Evolutionary conservation across 768 basidiomycete genomes (phyloP).

Genomic region (Mycena alexandri): DNA sequence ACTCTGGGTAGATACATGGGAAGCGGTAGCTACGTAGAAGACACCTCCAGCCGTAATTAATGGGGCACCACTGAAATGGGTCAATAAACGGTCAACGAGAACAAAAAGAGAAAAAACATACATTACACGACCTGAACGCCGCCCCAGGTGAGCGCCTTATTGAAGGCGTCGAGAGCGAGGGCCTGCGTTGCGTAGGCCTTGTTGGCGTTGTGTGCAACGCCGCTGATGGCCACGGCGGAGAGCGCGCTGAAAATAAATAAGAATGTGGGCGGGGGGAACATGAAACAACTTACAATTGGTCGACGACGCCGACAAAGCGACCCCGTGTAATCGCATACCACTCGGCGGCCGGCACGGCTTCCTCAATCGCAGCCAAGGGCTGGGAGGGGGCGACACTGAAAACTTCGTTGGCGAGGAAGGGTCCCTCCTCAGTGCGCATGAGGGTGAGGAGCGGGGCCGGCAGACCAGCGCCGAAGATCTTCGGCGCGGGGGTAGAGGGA

Average conservation of each 20-base stretch:
- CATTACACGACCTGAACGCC: slow-evolving; percentile 7
- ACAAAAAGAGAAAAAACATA: no score
- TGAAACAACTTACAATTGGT: not conserved
- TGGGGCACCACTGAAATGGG: no score
- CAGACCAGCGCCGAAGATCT: not conserved
- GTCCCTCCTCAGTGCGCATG: not conserved
- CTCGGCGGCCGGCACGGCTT: not conserved
- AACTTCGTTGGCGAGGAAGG: slow-evolving; percentile 1
- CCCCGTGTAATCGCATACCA: slow-evolving; percentile 7
- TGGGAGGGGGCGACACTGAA: slow-evolving; percentile 1
- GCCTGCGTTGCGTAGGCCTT: slow-evolving; percentile 11
- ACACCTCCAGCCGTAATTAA: no score
- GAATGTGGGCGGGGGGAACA: no score
- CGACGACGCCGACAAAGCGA: slow-evolving; percentile 6
- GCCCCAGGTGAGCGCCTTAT: slow-evolving; percentile 17
- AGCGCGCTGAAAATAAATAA: not conserved
- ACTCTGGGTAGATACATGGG: no score
- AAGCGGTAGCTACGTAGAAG: no score
- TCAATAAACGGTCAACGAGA: no score
- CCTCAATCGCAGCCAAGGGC: not conserved
- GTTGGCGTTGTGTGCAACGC: slow-evolving; percentile 1
- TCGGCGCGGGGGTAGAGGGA: no score
- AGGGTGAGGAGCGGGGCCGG: not conserved
- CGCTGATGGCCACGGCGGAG: not conserved
- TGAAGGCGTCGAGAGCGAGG: slow-evolving; percentile 9